Evolutionary conservation across 2,329 filamentous ascomycete species (phyloP), one percentile per base, ranked within the genome.

Genomic region (Calonectria montana): DNA sequence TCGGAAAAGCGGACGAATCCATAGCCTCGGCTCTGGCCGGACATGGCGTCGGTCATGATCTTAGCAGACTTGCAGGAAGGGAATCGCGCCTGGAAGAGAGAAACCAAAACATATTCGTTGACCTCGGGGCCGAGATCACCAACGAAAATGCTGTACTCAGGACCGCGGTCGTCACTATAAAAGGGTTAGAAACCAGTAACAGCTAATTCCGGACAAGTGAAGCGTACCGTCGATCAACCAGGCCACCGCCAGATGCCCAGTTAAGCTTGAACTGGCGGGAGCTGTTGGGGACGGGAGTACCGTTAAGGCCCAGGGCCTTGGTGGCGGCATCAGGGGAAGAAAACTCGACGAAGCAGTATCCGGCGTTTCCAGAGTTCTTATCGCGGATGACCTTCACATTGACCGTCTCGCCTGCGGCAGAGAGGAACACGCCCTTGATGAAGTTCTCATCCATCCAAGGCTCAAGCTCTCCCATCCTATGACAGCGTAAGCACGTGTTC

Each of bases 361-460:
- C 97, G 75, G 97, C 97, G 84, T 98, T 99, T 80, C 96, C 97
- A 82, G 96, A 98, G 85, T 98, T 98, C 86, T 98, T 98, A 88
- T 99, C 97, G 77, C 97, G 94, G 81, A 99, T 99, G 90, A 99
- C 98, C 91, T 99, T 99, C 79, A 99, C 97, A 80, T 98, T 98
- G 80, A 99, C 97, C 75, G 92, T 92, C 86, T 98, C 97, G 78
- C 94, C 95, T 87, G 98, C 94, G 80, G 96, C 92, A 81, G 95
- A 97, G 75, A 88, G 82, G 90, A 95, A 98, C 55, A 98, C 92
- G 79, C 94, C 97, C 86, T 97, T 96, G 82, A 99, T 94, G 84
- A 98, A 99, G 86, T 96, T 97, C 88, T 99, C 97, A 80, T 99
- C 97, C 87, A 99, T 98, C 97, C 97, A 99, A 31, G 95, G 94